Evolutionary conservation across 257 asterid genomes (phyloP).

Genomic region (Vinca minor): DNA sequence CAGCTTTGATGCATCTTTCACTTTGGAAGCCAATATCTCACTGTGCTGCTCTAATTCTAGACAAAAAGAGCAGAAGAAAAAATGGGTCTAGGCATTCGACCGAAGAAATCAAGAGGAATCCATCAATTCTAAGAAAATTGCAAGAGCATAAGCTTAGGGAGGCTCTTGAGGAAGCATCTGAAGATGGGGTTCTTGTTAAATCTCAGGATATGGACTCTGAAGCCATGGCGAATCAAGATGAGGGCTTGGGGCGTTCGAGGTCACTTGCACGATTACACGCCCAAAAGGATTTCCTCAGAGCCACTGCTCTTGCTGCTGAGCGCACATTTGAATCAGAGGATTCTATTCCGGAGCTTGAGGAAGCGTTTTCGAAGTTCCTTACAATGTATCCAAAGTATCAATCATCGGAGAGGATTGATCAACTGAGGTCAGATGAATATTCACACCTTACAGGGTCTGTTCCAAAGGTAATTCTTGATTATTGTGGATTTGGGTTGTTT

Average conservation of each 20-base stretch:
- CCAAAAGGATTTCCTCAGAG: constrained; percentile 86
- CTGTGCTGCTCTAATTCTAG: constrained; percentile 88
- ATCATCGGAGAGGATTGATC: constrained; percentile 80
- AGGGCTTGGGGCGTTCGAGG: constrained; percentile 72
- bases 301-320: constrained; percentile 93
- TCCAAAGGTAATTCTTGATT: constrained; percentile 90
- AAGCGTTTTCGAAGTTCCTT: constrained; percentile 73
- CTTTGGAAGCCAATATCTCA: constrained; percentile 98
- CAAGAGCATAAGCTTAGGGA: constrained; percentile 87
- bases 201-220: constrained; percentile 78
- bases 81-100: constrained; percentile 52
- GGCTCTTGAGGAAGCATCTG: constrained; percentile 98
- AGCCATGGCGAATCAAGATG: constrained; percentile 53
- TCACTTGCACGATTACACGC: constrained; percentile 87
- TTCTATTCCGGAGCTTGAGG: constrained; percentile 55
- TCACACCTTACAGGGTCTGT: constrained; percentile 56
- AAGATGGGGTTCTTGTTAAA: constrained; percentile 78
- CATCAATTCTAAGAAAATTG: constrained; percentile 61
- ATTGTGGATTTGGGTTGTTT: constrained; percentile 95
- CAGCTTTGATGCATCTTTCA: constrained; percentile 84
- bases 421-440: constrained; percentile 77
- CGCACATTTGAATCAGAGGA: constrained; percentile 57
- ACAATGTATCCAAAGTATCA: constrained; percentile 88
- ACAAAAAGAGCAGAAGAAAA: constrained; percentile 81
- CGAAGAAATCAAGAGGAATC: constrained; percentile 56